Evolutionary conservation across 2,329 filamentous ascomycete species (phyloP).

Genomic region (Dryadomyces quercus-mongolicae): DNA sequence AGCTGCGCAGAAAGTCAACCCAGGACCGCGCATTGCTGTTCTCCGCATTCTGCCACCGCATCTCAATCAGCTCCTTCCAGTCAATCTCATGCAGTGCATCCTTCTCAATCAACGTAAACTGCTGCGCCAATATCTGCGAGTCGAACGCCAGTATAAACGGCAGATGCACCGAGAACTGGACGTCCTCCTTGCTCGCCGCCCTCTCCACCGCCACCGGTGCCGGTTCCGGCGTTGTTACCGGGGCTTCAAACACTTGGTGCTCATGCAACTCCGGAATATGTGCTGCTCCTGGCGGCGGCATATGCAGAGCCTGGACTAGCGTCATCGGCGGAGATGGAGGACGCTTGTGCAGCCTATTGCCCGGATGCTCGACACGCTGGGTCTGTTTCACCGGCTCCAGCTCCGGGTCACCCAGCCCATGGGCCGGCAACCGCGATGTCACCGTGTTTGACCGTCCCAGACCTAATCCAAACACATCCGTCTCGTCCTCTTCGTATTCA

Average conservation of each 20-base stretch:
- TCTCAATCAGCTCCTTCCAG: conserved; percentile 77
- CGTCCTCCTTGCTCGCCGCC: neutral
- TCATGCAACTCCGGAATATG: conserved; percentile 26
- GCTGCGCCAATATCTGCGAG: conserved; percentile 65
- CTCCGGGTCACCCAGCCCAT: conserved; percentile 20
- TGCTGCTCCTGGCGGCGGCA: conserved; percentile 27
- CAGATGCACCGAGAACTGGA: conserved; percentile 44
- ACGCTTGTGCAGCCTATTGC: conserved; percentile 8
- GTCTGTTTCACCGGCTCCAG: conserved; percentile 12
- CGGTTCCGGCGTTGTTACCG: neutral
- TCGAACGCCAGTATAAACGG: conserved; percentile 75
- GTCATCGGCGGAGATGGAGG: conserved; percentile 35
- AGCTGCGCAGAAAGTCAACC: conserved; percentile 67
- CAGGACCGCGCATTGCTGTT: conserved; percentile 59
- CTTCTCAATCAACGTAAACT: conserved; percentile 78
- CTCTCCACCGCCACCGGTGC: neutral
- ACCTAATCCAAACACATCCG: conserved; percentile 13
- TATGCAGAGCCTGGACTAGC: conserved; percentile 31
- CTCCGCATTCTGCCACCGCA: conserved; percentile 64
- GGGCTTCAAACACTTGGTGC: conserved; percentile 8
- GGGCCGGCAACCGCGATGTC: conserved; percentile 23
- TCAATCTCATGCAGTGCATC: conserved; percentile 77
- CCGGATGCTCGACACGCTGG: conserved; percentile 2
- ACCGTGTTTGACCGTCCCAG: conserved; percentile 18
- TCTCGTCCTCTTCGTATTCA: conserved; percentile 25